Evolutionary conservation across 1,284 basidiomycete genomes (phyloP).

Genomic region (Cystobasidium sp.): DNA sequence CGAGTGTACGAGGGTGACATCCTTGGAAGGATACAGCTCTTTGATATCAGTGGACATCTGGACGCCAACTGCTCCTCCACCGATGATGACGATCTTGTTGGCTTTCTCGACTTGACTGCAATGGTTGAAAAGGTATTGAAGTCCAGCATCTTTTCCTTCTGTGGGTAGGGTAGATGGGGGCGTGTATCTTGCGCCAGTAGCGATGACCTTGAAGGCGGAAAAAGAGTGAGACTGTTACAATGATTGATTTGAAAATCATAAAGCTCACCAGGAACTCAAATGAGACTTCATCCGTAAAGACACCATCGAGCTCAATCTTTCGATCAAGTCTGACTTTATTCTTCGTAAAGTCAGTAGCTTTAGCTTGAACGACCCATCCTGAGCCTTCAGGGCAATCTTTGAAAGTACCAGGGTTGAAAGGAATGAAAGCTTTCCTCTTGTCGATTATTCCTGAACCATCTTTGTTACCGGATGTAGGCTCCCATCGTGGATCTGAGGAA

Average conservation of each 20-base stretch:
- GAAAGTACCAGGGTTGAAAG: slow-evolving; percentile 47
- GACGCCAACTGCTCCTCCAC: slow-evolving; percentile 60
- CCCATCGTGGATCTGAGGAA: slow-evolving; percentile 19
- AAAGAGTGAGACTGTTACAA: slow-evolving; percentile 45
- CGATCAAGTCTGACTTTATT: slow-evolving; percentile 34
- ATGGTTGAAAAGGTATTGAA: slow-evolving; percentile 54
- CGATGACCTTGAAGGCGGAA: slow-evolving; percentile 59
- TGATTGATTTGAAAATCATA: slow-evolving; percentile 44
- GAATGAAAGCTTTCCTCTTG: slow-evolving; percentile 50
- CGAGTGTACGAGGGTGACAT: slow-evolving; percentile 70
- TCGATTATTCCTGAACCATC: slow-evolving; percentile 30
- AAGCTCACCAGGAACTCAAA: slow-evolving; percentile 44
- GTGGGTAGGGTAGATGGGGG: slow-evolving; percentile 54
- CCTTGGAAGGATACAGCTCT: slow-evolving; percentile 64
- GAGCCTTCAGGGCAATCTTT: slow-evolving; percentile 29
- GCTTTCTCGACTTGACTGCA: slow-evolving; percentile 53
- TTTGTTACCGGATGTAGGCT: slow-evolving; percentile 26
- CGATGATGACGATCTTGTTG: slow-evolving; percentile 58
- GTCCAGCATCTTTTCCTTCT: slow-evolving; percentile 43
- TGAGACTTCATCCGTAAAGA: slow-evolving; percentile 40
- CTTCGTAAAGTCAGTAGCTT: slow-evolving; percentile 29
- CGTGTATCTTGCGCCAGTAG: slow-evolving; percentile 53
- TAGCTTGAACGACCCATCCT: slow-evolving; percentile 42
- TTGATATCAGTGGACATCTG: slow-evolving; percentile 72
- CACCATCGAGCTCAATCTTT: slow-evolving; percentile 40